Base-by-base conservation (phyloP, 371 early-diverging fungal species). In the Rhizopus arrhizus region DNA sequence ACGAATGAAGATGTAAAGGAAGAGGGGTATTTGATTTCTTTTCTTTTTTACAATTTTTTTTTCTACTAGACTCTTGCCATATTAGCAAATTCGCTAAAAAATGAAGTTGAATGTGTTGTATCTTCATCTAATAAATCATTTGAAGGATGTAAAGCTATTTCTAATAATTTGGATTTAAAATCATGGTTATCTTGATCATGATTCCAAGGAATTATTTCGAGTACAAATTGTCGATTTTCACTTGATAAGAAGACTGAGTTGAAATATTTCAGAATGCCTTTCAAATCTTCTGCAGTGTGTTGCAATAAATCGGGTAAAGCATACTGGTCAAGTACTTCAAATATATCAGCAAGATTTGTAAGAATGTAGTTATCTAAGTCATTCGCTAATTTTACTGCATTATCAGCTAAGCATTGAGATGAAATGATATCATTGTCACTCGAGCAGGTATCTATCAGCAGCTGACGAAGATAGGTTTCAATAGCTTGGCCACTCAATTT, bases 141-240 rank as follows among this genome's bases (percentile, higher is more conserved):
- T 16, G 48, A 28, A 36, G 64, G 64, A 29, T 59, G 63, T 16
- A 61, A 54, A 1, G 70, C 70, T 32, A 65, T 45, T 11, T 59
- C 51, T n/a, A 70, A 41, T 32, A 70, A 40, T 51, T 50, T 70
- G 7, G 70, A 65, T 41, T 61, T 65, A 11, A 69, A 70, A n/a
- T 36, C 46, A 15, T 70, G 66, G 9, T 59, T 38, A 11, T 56
- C 53, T 12, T 58, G 36, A 7, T 69, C 59, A 15, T 59, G 56
- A 28, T 64, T 61, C 78, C 78, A 77, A 10, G 78, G 73, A 3
- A 68, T 35, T 5, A 77, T 71, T 11, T 68, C 49, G 4, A 77
- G 56, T 3, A 63, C 58, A 10, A 77, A 65, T 22, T 64, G 65
- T 16, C 62, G 55, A 11, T 64, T 60, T 11, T 68, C 69, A 32